Evolutionary conservation across 208 protist genomes (phyloP).

Genomic region (Trypanosoma avium): DNA sequence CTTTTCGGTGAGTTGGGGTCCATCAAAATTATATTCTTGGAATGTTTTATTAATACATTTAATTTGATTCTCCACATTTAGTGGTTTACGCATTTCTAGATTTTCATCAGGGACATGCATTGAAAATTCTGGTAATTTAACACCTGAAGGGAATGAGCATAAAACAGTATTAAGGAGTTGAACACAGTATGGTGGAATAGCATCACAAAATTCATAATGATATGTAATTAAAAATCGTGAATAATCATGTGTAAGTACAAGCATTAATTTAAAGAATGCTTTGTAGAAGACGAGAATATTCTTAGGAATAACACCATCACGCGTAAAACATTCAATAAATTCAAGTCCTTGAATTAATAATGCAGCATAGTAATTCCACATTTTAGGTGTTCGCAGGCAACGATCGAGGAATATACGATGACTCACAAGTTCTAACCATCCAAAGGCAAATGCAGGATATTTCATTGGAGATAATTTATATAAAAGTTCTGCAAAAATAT

Average conservation of each 20-base stretch:
- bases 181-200: slow-evolving; percentile 95
- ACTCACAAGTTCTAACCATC: slow-evolving; percentile 98
- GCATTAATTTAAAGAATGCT: slow-evolving; percentile 90
- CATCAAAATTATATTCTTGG: slow-evolving; percentile 27
- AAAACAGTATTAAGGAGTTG: slow-evolving; percentile 98
- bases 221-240: slow-evolving; percentile 98
- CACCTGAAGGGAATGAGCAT: slow-evolving; percentile 96
- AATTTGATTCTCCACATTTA: slow-evolving; percentile 85
- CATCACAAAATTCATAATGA: slow-evolving; percentile 96
- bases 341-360: slow-evolving; percentile 74
- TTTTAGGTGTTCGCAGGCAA: slow-evolving; percentile 70
- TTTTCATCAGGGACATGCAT: slow-evolving; percentile 73
- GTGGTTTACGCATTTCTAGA: slow-evolving; percentile 89
- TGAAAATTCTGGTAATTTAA: slow-evolving; percentile 95
- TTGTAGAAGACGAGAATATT: slow-evolving; percentile 89
- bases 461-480: slow-evolving; percentile 86
- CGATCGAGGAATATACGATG: slow-evolving; percentile 98
- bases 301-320: slow-evolving; percentile 53
- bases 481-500: slow-evolving; percentile 88
- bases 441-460: slow-evolving; percentile 98
- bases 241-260: slow-evolving; percentile 99
- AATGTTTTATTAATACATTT: slow-evolving; percentile 78
- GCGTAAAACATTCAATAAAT: slow-evolving; percentile 77
- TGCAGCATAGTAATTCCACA: slow-evolving; percentile 61
- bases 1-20: slow-evolving; percentile 49